Conservation (phyloP, 805 yeast genomes). For the Novakomyces olei region DNA sequence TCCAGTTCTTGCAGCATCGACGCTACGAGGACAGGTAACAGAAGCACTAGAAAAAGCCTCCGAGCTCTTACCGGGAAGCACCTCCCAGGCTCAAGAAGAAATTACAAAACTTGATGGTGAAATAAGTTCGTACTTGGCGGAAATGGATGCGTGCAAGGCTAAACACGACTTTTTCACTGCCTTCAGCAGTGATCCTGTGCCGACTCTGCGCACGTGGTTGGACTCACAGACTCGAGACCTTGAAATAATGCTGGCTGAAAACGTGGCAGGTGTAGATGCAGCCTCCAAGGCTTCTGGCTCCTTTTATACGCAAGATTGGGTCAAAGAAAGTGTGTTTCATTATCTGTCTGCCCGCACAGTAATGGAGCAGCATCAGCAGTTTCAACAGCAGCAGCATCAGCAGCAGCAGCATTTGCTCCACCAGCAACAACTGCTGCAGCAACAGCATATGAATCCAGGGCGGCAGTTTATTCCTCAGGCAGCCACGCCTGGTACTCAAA, state of each 20-base stretch:
- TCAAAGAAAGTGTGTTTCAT: constrained; percentile 53
- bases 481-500: too few species aligned
- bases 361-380: constrained; percentile 1
- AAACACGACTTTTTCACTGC: constrained; percentile 61
- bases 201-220: constrained; percentile 48
- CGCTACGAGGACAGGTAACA: too few species aligned
- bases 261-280: constrained; percentile 53
- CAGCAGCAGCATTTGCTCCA: too few species aligned
- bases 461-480: too few species aligned
- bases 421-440: too few species aligned
- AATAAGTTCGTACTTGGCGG: constrained; percentile 27
- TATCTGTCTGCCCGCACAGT: neutral
- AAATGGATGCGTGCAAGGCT: constrained; percentile 29
- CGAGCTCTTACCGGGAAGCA: constrained; percentile 19
- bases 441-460: too few species aligned
- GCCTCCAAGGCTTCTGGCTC: constrained; percentile 68
- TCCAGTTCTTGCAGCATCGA: too few species aligned
- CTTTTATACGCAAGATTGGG: constrained; percentile 51
- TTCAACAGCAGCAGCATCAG: neutral
- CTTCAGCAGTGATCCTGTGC: constrained; percentile 54
- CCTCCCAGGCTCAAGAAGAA: constrained; percentile 21
- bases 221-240: constrained; percentile 66
- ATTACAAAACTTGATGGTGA: constrained; percentile 24
- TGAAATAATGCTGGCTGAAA: constrained; percentile 66
- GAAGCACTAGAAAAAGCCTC: constrained; percentile 15